phyloP scores from a whole-genome alignment of 2,329 filamentous ascomycete genomes.

The Orbilia blumenaviensis region DNA sequence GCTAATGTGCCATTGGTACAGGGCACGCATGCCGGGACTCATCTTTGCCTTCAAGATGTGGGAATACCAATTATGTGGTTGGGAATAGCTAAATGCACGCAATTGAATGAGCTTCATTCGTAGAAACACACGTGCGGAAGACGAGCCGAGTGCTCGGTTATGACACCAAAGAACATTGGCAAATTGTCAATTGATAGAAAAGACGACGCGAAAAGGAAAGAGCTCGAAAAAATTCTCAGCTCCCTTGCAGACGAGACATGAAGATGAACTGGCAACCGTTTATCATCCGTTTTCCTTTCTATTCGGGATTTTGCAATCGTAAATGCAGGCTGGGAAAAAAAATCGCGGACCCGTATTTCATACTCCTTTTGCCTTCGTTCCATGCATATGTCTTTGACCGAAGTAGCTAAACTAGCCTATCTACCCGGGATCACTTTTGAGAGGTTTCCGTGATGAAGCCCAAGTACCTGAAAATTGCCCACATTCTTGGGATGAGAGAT shows the following conservation, averaged over 20 bases:
- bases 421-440: constrained; percentile 19
- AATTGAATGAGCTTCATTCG: constrained; percentile 7
- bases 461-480: constrained; percentile 28
- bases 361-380: neutral
- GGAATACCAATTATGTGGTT: constrained; percentile 19
- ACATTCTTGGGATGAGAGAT: constrained; percentile 19
- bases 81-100: constrained; percentile 1
- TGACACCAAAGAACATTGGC: neutral
- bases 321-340: neutral
- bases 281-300: neutral
- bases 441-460: constrained; percentile 4
- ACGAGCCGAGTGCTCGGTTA: constrained; percentile 6
- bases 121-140: constrained; percentile 9
- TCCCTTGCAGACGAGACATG: constrained; percentile 2
- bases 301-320: neutral
- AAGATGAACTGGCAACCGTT: constrained; percentile 11
- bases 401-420: constrained; percentile 11
- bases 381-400: constrained; percentile 10
- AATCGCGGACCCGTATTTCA: neutral
- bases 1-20: constrained; percentile 37
- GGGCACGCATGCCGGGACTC: constrained; percentile 3
- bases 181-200: constrained; percentile 23
- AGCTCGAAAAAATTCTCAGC: constrained; percentile 4
- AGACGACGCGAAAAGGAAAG: constrained; percentile 5
- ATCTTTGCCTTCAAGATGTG: neutral